phyloP scores from a whole-genome alignment of 106 monocot species.

The Dendrobium chrysotoxum region DNA sequence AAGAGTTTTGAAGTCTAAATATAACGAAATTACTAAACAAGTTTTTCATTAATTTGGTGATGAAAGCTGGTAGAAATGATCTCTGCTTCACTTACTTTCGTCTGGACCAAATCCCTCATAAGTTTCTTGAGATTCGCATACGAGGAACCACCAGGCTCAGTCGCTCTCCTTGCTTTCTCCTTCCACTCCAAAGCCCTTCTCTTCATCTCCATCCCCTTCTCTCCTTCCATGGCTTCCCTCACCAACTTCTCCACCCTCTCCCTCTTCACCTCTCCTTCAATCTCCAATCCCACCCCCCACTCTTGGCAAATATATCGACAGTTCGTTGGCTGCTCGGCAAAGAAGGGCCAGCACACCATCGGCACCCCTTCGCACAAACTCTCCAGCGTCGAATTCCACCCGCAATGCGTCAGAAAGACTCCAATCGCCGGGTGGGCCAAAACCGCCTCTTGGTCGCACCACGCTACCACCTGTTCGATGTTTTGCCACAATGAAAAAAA shows the following conservation, averaged over 20 bases:
- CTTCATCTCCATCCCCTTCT: conserved; percentile 3
- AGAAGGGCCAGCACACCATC: conserved; percentile 31
- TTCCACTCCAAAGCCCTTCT: conserved; percentile 19
- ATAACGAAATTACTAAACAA: conserved; percentile 29
- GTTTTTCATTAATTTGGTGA: conserved; percentile 21
- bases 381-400: conserved; percentile 33
- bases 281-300: conserved; percentile 17
- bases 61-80: neutral
- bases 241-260: neutral
- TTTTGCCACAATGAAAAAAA: neutral
- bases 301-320: neutral
- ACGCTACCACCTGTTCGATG: conserved; percentile 8
- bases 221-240: conserved; percentile 6
- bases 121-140: neutral
- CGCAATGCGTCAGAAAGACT: conserved; percentile 24
- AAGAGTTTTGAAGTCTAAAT: conserved; percentile 20
- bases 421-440: conserved; percentile 21
- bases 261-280: conserved; percentile 7
- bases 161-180: neutral
- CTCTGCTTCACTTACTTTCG: neutral
- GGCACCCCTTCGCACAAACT: conserved; percentile 19
- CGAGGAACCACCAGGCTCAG: neutral
- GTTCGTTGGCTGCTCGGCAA: conserved; percentile 16
- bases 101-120: neutral
- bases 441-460: conserved; percentile 32